Percentiles rank a stretch among this genome's conserved stretches.
phyloP scores from a whole-genome alignment of 179 eudicot genomes.

The Patellifolia procumbens region DNA sequence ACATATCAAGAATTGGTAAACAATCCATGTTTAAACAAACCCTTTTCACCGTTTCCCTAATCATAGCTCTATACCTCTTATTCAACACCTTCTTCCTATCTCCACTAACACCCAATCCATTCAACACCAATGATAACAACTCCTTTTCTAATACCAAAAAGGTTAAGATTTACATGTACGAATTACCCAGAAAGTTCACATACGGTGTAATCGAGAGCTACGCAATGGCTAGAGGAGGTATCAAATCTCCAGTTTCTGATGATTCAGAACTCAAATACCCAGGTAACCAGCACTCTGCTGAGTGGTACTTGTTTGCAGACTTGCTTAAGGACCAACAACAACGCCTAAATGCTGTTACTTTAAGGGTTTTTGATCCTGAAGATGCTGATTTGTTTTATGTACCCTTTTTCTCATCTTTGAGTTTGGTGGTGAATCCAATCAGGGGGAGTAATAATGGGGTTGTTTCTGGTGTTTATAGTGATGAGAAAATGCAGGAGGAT shows the following conservation, averaged over 20 bases:
- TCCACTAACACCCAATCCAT: not conserved
- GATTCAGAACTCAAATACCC: conserved; percentile 59
- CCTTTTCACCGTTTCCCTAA: conserved; percentile 33
- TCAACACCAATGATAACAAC: not conserved
- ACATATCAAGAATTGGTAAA: conserved; percentile 32
- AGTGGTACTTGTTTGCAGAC: conserved; percentile 78
- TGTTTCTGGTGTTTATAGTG: conserved; percentile 41
- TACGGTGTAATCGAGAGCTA: conserved; percentile 90
- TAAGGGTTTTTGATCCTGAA: conserved; percentile 72
- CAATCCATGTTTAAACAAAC: conserved; percentile 47
- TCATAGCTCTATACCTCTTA: conserved; percentile 47
- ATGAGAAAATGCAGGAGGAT: conserved; percentile 83
- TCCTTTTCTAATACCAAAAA: not conserved
- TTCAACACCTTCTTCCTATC: conserved; percentile 42
- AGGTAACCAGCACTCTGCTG: conserved; percentile 88
- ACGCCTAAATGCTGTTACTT: conserved; percentile 39
- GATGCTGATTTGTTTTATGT: conserved; percentile 88
- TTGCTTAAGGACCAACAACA: conserved; percentile 34
- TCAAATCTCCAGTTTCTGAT: conserved; percentile 28
- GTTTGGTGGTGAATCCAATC: conserved; percentile 69
- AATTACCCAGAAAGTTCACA: conserved; percentile 71
- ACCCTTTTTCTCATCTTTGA: conserved; percentile 89
- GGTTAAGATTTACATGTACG: conserved; percentile 69
- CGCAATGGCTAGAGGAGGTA: conserved; percentile 51
- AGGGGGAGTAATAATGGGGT: conserved; percentile 26